These are phyloP conservation scores for Sclerotinia borealis DNA, from an alignment of 2,329 filamentous ascomycete species.

Conservation along the genomic window DNA sequence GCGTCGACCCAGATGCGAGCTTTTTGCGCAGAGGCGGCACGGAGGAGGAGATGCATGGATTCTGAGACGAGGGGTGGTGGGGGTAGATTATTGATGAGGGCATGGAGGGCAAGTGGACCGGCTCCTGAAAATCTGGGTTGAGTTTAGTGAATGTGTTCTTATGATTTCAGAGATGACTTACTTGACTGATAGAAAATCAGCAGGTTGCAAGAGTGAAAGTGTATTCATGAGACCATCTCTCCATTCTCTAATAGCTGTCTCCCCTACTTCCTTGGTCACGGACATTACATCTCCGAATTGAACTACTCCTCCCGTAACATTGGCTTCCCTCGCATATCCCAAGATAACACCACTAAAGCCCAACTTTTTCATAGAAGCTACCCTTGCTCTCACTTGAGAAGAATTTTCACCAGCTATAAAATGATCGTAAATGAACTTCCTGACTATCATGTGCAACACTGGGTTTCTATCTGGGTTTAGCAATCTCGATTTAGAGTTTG, in stretches of 20 bases:
- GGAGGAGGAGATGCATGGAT: constrained; percentile 33
- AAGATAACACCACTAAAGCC: constrained; percentile 79
- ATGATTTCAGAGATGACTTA: constrained; percentile 26
- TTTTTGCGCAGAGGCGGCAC: constrained; percentile 20
- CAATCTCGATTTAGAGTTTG: constrained; percentile 8
- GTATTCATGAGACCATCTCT: constrained; percentile 47
- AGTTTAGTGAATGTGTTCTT: background rate
- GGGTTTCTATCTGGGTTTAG: constrained; percentile 61
- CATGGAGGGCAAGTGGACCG: constrained; percentile 37
- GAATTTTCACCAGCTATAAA: constrained; percentile 77
- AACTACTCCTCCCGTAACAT: background rate
- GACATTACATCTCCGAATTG: background rate
- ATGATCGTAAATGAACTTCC: constrained; percentile 79
- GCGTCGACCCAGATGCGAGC: constrained; percentile 47
- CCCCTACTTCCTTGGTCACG: constrained; percentile 2
- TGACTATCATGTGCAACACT: constrained; percentile 60
- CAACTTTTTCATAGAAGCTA: constrained; percentile 58
- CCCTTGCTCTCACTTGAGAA: constrained; percentile 58
- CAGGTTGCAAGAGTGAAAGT: constrained; percentile 44
- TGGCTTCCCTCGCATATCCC: constrained; percentile 72
- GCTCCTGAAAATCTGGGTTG: constrained; percentile 42
- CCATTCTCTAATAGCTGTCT: constrained; percentile 34
- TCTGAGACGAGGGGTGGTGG: constrained; percentile 40
- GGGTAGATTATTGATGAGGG: constrained; percentile 35
- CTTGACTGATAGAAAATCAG: constrained; percentile 48